Conservation (phyloP, 768 basidiomycete genomes). For the Tulasnella sp. region DNA sequence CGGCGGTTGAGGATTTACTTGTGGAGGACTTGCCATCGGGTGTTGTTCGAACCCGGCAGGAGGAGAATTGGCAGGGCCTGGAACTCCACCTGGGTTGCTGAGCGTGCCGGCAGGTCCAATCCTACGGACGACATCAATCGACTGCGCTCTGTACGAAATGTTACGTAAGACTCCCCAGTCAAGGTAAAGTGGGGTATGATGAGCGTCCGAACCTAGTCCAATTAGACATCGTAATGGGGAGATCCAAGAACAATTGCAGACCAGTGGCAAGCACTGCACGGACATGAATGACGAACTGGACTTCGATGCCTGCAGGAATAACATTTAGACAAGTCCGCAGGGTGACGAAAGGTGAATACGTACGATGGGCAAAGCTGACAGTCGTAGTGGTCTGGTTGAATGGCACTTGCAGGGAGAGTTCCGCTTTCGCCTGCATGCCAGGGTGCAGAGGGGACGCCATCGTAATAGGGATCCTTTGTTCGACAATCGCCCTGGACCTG, state of each 20-base stretch:
- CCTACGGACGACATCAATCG: slow-evolving; percentile 62
- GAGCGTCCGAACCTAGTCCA: slow-evolving; percentile 65
- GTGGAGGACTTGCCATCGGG: neutral
- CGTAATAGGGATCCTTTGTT: slow-evolving; percentile 65
- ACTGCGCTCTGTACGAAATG: slow-evolving; percentile 52
- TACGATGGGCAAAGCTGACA: slow-evolving; percentile 70
- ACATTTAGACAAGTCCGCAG: slow-evolving; percentile 25
- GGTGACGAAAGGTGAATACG: neutral
- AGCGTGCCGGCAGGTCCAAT: slow-evolving; percentile 7
- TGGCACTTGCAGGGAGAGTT: slow-evolving; percentile 67
- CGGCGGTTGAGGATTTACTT: neutral
- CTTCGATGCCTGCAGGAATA: slow-evolving; percentile 52
- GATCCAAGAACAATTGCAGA: slow-evolving; percentile 62
- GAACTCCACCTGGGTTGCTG: neutral
- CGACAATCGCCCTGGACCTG: slow-evolving; percentile 54
- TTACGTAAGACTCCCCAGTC: neutral
- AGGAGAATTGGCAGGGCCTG: neutral
- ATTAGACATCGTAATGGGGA: slow-evolving; percentile 78
- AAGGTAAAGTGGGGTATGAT: neutral
- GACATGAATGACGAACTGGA: slow-evolving; percentile 72
- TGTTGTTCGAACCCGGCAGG: neutral
- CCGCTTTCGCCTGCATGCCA: slow-evolving; percentile 65
- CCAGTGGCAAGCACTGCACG: slow-evolving; percentile 73
- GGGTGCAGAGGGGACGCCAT: slow-evolving; percentile 62
- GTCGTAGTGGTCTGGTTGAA: slow-evolving; percentile 74